Evolutionary conservation across 2,329 filamentous ascomycete species (phyloP).

Genomic region (Pestalotiopsis fici): DNA sequence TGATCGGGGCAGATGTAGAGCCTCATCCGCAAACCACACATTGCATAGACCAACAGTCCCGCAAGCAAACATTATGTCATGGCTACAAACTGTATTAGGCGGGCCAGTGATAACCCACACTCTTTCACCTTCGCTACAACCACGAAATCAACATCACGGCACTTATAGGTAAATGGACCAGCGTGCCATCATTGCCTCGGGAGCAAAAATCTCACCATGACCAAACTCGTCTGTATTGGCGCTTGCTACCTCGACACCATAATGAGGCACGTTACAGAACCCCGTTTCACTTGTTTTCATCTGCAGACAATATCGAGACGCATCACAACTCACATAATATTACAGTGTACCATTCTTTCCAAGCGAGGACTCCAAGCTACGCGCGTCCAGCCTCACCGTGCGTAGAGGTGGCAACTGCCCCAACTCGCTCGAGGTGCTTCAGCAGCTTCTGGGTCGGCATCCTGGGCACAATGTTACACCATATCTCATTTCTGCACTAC

Average conservation of each 20-base stretch:
- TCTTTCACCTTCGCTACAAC: neutral
- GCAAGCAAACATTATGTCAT: neutral
- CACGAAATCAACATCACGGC: neutral
- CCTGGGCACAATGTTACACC: slow-evolving; percentile 26
- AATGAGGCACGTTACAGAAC: slow-evolving; percentile 50
- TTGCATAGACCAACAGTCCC: neutral
- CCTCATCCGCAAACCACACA: too few relatives aligned
- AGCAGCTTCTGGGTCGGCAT: slow-evolving; percentile 52
- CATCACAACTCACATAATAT: neutral
- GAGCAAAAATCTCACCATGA: slow-evolving; percentile 35
- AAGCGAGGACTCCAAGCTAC: slow-evolving; percentile 71
- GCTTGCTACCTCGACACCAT: slow-evolving; percentile 74
- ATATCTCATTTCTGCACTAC: slow-evolving; percentile 55
- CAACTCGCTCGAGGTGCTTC: slow-evolving; percentile 71
- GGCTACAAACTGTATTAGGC: neutral
- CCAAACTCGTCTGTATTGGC: slow-evolving; percentile 64
- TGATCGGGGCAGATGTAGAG: too few relatives aligned
- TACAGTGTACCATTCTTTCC: slow-evolving; percentile 67
- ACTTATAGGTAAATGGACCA: neutral
- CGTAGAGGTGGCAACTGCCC: slow-evolving; percentile 74
- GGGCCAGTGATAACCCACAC: neutral
- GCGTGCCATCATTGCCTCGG: neutral
- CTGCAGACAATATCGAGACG: too few relatives aligned
- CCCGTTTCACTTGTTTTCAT: too few relatives aligned
- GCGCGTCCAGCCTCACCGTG: slow-evolving; percentile 58